Percentiles rank a stretch among this genome's conserved stretches.
Conservation (phyloP, 2,329 filamentous ascomycete species). For the Sclerotinia trifoliorum region DNA sequence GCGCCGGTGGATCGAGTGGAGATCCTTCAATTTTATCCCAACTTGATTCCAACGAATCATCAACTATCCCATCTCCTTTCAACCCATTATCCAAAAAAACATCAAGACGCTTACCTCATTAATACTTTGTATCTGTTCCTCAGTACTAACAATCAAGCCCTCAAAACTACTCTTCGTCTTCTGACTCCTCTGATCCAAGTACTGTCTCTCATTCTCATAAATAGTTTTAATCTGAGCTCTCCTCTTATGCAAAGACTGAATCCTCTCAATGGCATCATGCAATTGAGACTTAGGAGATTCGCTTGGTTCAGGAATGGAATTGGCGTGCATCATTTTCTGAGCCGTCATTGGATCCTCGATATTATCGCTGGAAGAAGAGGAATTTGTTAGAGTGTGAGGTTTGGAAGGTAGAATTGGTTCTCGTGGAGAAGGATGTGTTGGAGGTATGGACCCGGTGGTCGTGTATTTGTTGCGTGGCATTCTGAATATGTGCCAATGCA, state of each 20-base stretch:
- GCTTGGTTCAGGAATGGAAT: constrained; percentile 19
- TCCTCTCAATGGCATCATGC: constrained; percentile 22
- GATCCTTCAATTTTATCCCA: not conserved
- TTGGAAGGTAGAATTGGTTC: constrained; percentile 6
- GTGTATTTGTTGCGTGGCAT: constrained; percentile 23
- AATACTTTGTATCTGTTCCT: constrained; percentile 25
- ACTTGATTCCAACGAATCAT: not conserved
- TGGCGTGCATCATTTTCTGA: constrained; percentile 15
- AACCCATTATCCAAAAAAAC: not conserved
- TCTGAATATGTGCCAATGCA: constrained; percentile 13
- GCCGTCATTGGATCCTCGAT: constrained; percentile 12
- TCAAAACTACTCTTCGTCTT: constrained; percentile 23
- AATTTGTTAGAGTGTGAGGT: constrained; percentile 15
- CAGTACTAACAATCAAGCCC: constrained; percentile 22
- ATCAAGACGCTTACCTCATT: constrained; percentile 15
- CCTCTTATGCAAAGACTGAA: constrained; percentile 21
- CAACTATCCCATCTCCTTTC: not conserved
- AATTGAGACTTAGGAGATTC: constrained; percentile 19
- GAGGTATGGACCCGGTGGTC: not conserved
- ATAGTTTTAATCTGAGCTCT: constrained; percentile 15
- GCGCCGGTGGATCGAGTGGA: not conserved
- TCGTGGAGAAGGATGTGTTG: constrained; percentile 6
- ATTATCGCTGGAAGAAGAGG: constrained; percentile 11
- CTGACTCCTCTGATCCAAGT: constrained; percentile 21
- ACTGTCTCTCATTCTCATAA: constrained; percentile 21